These are phyloP conservation scores for Abrus pulchellus DNA, from an alignment of 306 rosid species.

Conservation along the genomic window DNA sequence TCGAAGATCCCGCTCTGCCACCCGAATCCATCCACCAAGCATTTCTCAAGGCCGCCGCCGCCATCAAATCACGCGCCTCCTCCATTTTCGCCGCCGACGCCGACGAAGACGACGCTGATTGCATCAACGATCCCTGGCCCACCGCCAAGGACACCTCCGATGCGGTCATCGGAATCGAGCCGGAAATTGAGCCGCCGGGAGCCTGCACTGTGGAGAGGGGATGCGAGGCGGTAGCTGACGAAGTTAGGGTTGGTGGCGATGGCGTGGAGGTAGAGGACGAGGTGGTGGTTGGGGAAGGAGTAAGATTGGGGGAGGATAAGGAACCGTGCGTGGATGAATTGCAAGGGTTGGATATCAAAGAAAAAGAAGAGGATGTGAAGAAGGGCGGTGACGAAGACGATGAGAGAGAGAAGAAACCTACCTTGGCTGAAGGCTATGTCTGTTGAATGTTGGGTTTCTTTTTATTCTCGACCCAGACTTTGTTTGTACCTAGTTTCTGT, in stretches of 20 bases:
- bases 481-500: neutral
- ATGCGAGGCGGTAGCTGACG: conserved; percentile 47
- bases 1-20: conserved; percentile 86
- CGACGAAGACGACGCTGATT: conserved; percentile 47
- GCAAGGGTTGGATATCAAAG: conserved; percentile 64
- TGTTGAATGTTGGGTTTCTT: conserved; percentile 51
- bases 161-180: conserved; percentile 45
- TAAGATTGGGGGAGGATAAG: conserved; percentile 49
- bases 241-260: conserved; percentile 48
- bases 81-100: conserved; percentile 51
- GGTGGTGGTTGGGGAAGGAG: conserved; percentile 60
- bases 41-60: conserved; percentile 77
- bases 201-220: conserved; percentile 59
- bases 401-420: conserved; percentile 57
- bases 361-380: conserved; percentile 47
- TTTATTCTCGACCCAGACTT: neutral
- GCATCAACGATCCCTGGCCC: conserved; percentile 63
- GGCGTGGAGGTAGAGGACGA: conserved; percentile 36
- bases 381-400: conserved; percentile 7
- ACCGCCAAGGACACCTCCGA: conserved; percentile 48
- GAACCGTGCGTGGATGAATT: conserved; percentile 72
- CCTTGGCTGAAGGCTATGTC: conserved; percentile 63
- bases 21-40: conserved; percentile 82
- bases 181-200: conserved; percentile 52
- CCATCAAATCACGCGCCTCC: conserved; percentile 66